Percentiles rank a stretch among this genome's conserved stretches.
These are phyloP conservation scores for Boletus sp. DNA, from an alignment of 768 basidiomycete species.

Conservation along the genomic window DNA sequence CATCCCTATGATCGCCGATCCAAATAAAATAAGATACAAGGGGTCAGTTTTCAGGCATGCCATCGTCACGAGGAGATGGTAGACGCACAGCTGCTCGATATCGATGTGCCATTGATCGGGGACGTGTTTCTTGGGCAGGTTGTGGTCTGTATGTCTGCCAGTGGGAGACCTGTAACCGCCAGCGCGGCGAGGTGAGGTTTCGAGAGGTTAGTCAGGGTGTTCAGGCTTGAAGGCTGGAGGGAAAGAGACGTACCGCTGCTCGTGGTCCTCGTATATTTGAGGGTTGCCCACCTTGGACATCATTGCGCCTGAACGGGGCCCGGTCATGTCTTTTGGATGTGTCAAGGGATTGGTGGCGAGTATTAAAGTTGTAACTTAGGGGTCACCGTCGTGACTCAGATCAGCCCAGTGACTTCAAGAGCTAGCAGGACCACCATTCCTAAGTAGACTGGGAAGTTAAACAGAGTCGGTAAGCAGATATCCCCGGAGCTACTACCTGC, in stretches of 20 bases:
- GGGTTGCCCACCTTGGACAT: conserved; percentile 50
- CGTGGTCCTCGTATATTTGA: conserved; percentile 46
- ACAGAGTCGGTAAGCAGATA: no score
- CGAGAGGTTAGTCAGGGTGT: not conserved
- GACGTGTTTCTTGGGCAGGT: conserved; percentile 29
- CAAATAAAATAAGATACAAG: not conserved
- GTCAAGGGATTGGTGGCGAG: not conserved
- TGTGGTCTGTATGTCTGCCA: conserved; percentile 20
- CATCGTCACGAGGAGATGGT: not conserved
- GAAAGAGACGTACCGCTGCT: conserved; percentile 42
- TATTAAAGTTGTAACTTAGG: not conserved
- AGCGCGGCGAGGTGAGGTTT: not conserved
- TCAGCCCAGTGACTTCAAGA: conserved; percentile 7
- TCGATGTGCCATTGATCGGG: conserved; percentile 37
- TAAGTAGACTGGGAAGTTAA: no score
- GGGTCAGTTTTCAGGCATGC: not conserved
- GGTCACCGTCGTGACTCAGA: conserved; percentile 6
- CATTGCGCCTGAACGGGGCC: conserved; percentile 38
- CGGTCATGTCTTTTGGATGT: conserved; percentile 16
- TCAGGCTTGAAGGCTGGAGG: not conserved
- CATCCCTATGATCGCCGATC: conserved; percentile 32
- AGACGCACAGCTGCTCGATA: conserved; percentile 29
- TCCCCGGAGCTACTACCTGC: no score
- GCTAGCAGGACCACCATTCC: no score
- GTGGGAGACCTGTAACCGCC: conserved; percentile 15